Evolutionary conservation across 1,284 basidiomycete species (phyloP).

Genomic region (Acaromyces ingoldii): DNA sequence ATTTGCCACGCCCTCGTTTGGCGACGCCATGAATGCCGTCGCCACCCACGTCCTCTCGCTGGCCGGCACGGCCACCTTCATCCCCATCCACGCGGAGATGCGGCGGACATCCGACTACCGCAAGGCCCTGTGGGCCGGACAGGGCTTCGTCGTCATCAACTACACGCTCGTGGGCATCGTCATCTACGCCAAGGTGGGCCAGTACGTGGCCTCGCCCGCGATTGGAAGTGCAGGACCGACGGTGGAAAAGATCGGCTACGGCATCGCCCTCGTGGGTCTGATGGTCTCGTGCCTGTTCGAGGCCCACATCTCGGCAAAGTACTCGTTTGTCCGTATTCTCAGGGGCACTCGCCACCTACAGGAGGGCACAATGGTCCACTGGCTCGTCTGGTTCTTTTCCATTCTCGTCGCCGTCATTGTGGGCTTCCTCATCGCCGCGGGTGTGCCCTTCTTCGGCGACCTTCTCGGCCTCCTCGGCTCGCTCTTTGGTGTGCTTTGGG

Average conservation of each 20-base stretch:
- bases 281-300: slow-evolving; percentile 58
- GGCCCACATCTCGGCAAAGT: slow-evolving; percentile 60
- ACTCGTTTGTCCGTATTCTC: slow-evolving; percentile 62
- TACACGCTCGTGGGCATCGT: slow-evolving; percentile 20
- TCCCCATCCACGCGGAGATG: too few species aligned
- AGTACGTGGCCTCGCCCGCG: slow-evolving; percentile 41
- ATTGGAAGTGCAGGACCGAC: slow-evolving; percentile 28
- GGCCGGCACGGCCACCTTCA: too few species aligned
- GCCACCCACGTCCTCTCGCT: too few species aligned
- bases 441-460: slow-evolving; percentile 34
- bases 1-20: too few species aligned
- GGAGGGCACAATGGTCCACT: slow-evolving; percentile 61
- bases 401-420: not conserved
- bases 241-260: slow-evolving; percentile 37
- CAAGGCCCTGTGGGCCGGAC: slow-evolving; percentile 28
- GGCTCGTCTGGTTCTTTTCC: slow-evolving; percentile 58
- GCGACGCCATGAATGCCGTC: too few species aligned
- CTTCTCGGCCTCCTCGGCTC: slow-evolving; percentile 56
- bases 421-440: slow-evolving; percentile 54
- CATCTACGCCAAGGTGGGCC: slow-evolving; percentile 40
- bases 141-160: slow-evolving; percentile 29
- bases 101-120: slow-evolving; percentile 29
- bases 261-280: slow-evolving; percentile 46
- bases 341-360: slow-evolving; percentile 60
- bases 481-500: slow-evolving; percentile 61